Conservation (phyloP, 2,329 filamentous ascomycete species). For the Scedosporium minutisporum region DNA sequence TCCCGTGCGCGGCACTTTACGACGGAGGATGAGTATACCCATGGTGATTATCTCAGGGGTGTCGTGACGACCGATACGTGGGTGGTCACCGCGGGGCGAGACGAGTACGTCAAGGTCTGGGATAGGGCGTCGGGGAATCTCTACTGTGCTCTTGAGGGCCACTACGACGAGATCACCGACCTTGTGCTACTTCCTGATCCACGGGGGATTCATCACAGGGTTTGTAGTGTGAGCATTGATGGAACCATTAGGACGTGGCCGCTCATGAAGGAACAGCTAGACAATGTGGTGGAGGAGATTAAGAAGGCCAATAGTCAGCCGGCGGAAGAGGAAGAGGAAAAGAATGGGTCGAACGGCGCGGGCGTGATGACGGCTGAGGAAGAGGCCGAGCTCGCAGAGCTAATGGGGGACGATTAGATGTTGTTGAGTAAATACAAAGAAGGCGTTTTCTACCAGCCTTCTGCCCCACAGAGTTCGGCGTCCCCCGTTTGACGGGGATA, state of each 20-base stretch:
- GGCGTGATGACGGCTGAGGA: slow-evolving; percentile 73
- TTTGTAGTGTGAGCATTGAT: slow-evolving; percentile 84
- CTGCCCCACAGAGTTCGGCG: not conserved
- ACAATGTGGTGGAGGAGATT: slow-evolving; percentile 36
- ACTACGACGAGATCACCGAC: slow-evolving; percentile 88
- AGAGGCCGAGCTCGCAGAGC: slow-evolving; percentile 80
- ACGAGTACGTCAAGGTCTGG: slow-evolving; percentile 90
- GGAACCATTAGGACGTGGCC: slow-evolving; percentile 81
- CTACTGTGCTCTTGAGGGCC: slow-evolving; percentile 66
- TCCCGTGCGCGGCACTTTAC: slow-evolving; percentile 59
- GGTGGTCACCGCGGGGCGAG: slow-evolving; percentile 79
- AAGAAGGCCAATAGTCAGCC: slow-evolving; percentile 39
- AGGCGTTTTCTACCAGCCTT: not conserved
- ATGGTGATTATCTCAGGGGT: slow-evolving; percentile 85
- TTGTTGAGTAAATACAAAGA: not conserved
- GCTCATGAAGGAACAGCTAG: slow-evolving; percentile 50
- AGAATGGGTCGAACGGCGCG: slow-evolving; percentile 34
- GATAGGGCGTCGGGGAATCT: slow-evolving; percentile 63
- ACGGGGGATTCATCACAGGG: slow-evolving; percentile 27
- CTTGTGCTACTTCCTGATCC: slow-evolving; percentile 50
- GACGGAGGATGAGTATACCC: slow-evolving; percentile 60
- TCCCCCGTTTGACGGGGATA: no score
- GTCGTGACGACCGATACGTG: slow-evolving; percentile 66
- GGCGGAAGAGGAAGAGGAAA: slow-evolving; percentile 37
- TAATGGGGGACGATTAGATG: slow-evolving; percentile 59